Evolutionary conservation across 108 stramenopile species (phyloP), one percentile per base, ranked within the genome.

Genomic region (Cyclostephanos tholiformis): DNA sequence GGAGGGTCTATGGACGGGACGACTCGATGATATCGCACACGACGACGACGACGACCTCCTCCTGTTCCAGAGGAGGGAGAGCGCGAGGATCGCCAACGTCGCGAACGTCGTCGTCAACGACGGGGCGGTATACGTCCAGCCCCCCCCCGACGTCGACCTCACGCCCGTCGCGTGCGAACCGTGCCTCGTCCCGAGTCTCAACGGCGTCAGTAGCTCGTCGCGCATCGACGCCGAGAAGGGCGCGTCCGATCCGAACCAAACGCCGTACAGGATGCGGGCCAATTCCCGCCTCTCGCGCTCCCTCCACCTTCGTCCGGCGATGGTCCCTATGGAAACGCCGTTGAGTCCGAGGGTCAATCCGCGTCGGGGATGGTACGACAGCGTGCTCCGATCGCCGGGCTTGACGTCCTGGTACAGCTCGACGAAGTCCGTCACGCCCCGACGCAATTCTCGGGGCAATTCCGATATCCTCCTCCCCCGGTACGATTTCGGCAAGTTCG

Each of bases 301-400:
- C 7, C 9, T 7, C 41, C 41, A 4, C 67, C 67, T 0, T 7
- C 7, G 0, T 7, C 41, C 41, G 2, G 61, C 67, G 25, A 76
- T 52, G 46, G 43, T 63, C 0, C 76, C 76, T 13, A 76, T 20
- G 7, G 38, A 19, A 1, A 48, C 27, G 1, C 44, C 76, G 64
- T 76, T 76, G 12, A 69, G 19, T 44, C 48, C 26, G 60, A 76
- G 32, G 10, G 52, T 4, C 16, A 76, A 22, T 19, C 68, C 68
- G 5, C 25, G 0, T 3, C 22, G 35, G 17, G 61, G 58, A 0
- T 25, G 25, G 56, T 69, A 69, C 43, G 68, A 51, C 58, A 76
- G 69, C 12, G 67, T 32, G 23, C 69, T 69, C n/a, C 76, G 39
- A 57, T 76, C 76, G 44, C 67, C 76, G 35, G 41, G 38, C n/a